Conservation (phyloP, 2,329 filamentous ascomycete genomes). For the Teratosphaeria nubilosa region DNA sequence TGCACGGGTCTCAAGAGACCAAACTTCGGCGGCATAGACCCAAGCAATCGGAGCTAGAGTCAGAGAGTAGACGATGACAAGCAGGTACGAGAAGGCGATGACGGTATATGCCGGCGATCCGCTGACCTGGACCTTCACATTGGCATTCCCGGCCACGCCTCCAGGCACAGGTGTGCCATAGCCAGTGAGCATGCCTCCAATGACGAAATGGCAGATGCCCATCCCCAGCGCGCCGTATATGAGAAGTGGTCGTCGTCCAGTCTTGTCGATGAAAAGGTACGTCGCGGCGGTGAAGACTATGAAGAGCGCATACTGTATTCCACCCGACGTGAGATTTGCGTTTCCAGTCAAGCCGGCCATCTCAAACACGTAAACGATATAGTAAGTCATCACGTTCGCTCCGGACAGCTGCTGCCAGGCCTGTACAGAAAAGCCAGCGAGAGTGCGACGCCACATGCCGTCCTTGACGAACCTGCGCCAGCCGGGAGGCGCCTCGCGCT, state of each 20-base stretch:
- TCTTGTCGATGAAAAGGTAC: constrained; percentile 34
- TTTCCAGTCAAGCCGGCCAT: constrained; percentile 49
- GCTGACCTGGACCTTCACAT: constrained; percentile 43
- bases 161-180: constrained; percentile 34
- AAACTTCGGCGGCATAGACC: constrained; percentile 57
- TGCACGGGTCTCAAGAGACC: constrained; percentile 50
- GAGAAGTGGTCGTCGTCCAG: constrained; percentile 30
- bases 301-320: constrained; percentile 34
- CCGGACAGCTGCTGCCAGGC: constrained; percentile 45
- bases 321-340: constrained; percentile 33
- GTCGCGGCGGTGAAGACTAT: constrained; percentile 32
- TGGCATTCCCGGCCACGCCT: constrained; percentile 39
- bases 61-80: constrained; percentile 54
- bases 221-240: constrained; percentile 35
- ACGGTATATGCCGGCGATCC: constrained; percentile 49
- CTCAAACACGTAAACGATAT: constrained; percentile 50
- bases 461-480: constrained; percentile 39
- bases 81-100: constrained; percentile 55
- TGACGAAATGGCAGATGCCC: constrained; percentile 38
- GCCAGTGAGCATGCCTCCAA: constrained; percentile 35
- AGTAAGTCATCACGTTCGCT: constrained; percentile 41
- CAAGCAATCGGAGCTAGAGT: constrained; percentile 54
- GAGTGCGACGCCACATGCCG: constrained; percentile 50
- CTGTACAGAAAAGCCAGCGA: constrained; percentile 47
- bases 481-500: constrained; percentile 28